A percentile compares a stretch with the other conserved stretches of the same genome.
Conservation (phyloP, 305 asterid genomes). For the Fraxinus ornus region DNA sequence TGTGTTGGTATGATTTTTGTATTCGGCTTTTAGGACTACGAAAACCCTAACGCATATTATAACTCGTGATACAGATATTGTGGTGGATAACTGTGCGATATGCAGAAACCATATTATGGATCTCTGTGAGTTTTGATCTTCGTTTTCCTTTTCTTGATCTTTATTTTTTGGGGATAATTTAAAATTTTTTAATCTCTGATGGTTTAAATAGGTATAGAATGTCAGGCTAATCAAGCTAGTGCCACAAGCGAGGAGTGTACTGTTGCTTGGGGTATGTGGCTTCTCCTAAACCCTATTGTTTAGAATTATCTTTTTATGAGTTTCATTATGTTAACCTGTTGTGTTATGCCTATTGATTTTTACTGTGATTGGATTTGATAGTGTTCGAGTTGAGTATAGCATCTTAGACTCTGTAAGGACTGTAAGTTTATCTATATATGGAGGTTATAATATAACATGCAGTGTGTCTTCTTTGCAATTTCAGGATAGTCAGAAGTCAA, state of each 20-base stretch:
- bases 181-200: conserved; percentile 3
- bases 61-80: conserved; percentile 62
- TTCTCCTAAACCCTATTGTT: neutral
- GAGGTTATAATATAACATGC: neutral
- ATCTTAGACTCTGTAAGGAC: neutral
- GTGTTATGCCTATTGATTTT: neutral
- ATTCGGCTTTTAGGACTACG: neutral
- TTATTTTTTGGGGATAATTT: neutral
- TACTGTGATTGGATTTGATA: neutral
- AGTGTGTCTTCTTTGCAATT: neutral
- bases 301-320: neutral
- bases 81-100: conserved; percentile 92
- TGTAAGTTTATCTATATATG: neutral
- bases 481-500: neutral
- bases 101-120: conserved; percentile 98
- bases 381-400: neutral
- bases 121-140: conserved; percentile 58
- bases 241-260: conserved; percentile 95
- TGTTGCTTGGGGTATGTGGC: conserved; percentile 86
- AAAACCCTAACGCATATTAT: conserved; percentile 24
- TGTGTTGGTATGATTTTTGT: neutral
- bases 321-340: neutral
- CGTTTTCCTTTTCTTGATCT: neutral
- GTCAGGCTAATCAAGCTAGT: conserved; percentile 94
- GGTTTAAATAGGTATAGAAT: conserved; percentile 67